Evolutionary conservation across 1,284 basidiomycete species (phyloP).

Genomic region (Marasmius sp.): DNA sequence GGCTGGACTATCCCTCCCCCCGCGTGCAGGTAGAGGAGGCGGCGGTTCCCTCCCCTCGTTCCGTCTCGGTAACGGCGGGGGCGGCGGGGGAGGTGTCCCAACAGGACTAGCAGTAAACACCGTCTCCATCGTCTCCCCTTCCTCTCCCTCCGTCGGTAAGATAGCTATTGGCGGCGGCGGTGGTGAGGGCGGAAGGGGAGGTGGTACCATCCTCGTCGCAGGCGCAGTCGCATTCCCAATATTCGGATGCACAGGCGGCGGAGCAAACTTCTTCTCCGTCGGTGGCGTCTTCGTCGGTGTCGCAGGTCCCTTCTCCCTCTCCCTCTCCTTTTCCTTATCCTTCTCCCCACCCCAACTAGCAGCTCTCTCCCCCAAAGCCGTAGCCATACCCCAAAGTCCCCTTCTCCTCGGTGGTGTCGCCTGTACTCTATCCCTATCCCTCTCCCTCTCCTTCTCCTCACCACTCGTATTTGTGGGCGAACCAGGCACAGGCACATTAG

Average conservation of each 20-base stretch:
- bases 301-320: constrained; percentile 17
- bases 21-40: constrained; percentile 4
- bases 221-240: constrained; percentile 7
- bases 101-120: constrained; percentile 12
- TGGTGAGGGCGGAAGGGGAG: constrained; percentile 11
- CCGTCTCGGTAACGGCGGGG: constrained; percentile 33
- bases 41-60: background rate
- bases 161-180: background rate
- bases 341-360: constrained; percentile 44
- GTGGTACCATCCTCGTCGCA: background rate
- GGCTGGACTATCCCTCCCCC: background rate
- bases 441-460: constrained; percentile 22
- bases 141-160: too few species aligned
- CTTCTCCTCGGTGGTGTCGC: constrained; percentile 52
- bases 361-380: constrained; percentile 52
- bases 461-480: constrained; percentile 22
- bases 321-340: constrained; percentile 41
- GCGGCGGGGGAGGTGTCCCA: constrained; percentile 24
- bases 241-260: constrained; percentile 40
- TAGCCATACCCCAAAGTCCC: constrained; percentile 59
- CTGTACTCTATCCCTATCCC: constrained; percentile 26
- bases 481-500: constrained; percentile 32
- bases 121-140: background rate
- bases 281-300: background rate
- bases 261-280: constrained; percentile 10